Conservation (phyloP, 345 rosid genomes). For the Populus tremula region DNA sequence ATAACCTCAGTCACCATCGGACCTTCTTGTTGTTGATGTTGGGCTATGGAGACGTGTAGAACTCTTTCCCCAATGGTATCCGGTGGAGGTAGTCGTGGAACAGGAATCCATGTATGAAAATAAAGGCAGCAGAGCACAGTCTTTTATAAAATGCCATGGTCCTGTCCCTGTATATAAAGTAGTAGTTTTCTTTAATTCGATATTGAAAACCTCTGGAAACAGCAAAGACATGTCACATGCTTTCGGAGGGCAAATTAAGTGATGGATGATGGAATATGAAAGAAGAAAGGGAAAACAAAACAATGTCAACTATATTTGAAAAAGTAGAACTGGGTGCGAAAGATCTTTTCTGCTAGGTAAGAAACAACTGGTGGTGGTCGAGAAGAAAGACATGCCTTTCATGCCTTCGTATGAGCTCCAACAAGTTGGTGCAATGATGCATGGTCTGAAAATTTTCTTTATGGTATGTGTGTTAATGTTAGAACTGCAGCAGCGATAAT, state of each 20-base stretch:
- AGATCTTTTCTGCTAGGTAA: background rate
- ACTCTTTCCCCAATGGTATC: background rate
- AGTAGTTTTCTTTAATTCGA: background rate
- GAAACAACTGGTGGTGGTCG: background rate
- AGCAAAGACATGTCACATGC: background rate
- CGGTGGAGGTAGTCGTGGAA: background rate
- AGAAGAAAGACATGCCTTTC: background rate
- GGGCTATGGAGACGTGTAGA: background rate
- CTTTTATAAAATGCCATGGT: constrained; percentile 1
- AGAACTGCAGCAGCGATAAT: background rate
- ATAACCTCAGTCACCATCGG: no score
- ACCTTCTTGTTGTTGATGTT: background rate
- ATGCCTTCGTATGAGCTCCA: background rate
- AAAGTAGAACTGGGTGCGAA: background rate
- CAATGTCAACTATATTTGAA: constrained; percentile 3
- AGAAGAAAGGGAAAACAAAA: background rate
- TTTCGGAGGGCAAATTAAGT: background rate
- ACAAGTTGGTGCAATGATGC: background rate
- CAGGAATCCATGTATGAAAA: background rate
- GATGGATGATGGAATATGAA: background rate
- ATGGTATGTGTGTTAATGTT: background rate
- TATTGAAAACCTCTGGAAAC: background rate
- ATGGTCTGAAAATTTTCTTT: background rate
- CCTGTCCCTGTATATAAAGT: background rate
- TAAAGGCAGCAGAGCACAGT: background rate